Evolutionary conservation across 2,329 filamentous ascomycete genomes (phyloP), one percentile per base, ranked within the genome.

Genomic region (Aaosphaeria arxii): DNA sequence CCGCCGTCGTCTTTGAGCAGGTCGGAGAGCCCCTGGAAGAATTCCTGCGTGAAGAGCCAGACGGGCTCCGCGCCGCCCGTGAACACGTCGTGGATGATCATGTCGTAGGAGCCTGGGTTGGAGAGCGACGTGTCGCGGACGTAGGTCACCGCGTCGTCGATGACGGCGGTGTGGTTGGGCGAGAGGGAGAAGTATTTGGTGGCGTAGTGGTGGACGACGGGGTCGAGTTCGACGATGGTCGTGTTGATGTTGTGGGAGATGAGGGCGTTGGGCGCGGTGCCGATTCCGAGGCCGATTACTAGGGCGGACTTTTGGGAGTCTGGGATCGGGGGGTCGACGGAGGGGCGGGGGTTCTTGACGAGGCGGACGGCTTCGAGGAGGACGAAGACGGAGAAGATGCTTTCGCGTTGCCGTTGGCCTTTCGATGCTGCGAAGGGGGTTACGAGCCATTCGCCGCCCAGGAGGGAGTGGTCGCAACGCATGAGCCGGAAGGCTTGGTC

Each of bases 21-120:
- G 4, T 78, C 69, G 55, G 82, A 75, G 1, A 99, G 76, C 5
- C 86, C 83, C 45, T 80, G 71, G 40, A 99, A 73, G 62, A 99
- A 97, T 58, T 94, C 87, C 5, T 85, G 70, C 0, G 91, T 97
- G 71, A 99, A 99, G 6, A 99, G 82, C 6, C 85, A 78, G 3
- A 91, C 83, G 0, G 94, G 94, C 69, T 97, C 94, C 0, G 91
- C 91, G 45, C 94, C 94, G 28, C 94, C 94, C 1, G 94, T 99
- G 69, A 99, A 99, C 28, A 99, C 94, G 59, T 99, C 94, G 69
- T 99, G 94, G 46, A 99, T 80, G 63, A 99, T 94, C 74, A 96
- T 97, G 73, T 96, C 87, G 68, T 87, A 99, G 30, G 76, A 76
- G 29, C 44, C 50, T 7, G 68, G 66, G 7, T 55, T 54, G 4